Conservation (phyloP, 371 early-diverging fungal genomes). For the Mucor mucedo region DNA sequence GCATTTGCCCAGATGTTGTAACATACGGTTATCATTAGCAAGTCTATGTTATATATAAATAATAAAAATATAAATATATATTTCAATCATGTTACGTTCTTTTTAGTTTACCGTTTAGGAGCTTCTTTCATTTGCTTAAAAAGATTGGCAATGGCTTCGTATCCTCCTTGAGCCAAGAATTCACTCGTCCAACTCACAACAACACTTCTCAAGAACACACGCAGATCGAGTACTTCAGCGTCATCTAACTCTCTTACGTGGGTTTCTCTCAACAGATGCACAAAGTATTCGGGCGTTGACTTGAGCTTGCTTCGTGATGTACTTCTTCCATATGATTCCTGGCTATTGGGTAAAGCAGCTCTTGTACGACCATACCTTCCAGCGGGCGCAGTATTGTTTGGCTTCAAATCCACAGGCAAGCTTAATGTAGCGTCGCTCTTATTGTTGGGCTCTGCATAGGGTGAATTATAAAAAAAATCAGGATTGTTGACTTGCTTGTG, state of each 20-base stretch:
- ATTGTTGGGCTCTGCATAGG: neutral
- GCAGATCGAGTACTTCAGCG: slow-evolving; percentile 42
- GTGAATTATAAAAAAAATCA: neutral
- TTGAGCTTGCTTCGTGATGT: slow-evolving; percentile 30
- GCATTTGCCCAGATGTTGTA: slow-evolving; percentile 52
- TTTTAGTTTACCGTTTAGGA: slow-evolving; percentile 37
- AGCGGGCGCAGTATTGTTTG: slow-evolving; percentile 25
- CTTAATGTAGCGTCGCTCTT: neutral
- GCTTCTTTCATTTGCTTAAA: slow-evolving; percentile 50
- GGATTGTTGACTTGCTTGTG: neutral
- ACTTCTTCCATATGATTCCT: slow-evolving; percentile 17
- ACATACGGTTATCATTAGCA: slow-evolving; percentile 41
- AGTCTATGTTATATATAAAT: slow-evolving; percentile 11
- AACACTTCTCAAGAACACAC: slow-evolving; percentile 49
- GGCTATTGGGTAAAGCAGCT: slow-evolving; percentile 16
- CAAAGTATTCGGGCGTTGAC: slow-evolving; percentile 45
- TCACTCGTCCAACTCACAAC: slow-evolving; percentile 57
- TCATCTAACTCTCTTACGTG: slow-evolving; percentile 45
- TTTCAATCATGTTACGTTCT: neutral
- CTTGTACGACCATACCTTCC: slow-evolving; percentile 20
- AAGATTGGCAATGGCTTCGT: slow-evolving; percentile 43
- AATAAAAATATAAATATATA: too few relatives aligned
- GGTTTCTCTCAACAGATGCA: slow-evolving; percentile 34
- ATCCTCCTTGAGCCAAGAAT: slow-evolving; percentile 50
- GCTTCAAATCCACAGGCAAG: neutral